phyloP scores from a whole-genome alignment of 2,329 filamentous ascomycete species.

The Fonsecaea erecta region DNA sequence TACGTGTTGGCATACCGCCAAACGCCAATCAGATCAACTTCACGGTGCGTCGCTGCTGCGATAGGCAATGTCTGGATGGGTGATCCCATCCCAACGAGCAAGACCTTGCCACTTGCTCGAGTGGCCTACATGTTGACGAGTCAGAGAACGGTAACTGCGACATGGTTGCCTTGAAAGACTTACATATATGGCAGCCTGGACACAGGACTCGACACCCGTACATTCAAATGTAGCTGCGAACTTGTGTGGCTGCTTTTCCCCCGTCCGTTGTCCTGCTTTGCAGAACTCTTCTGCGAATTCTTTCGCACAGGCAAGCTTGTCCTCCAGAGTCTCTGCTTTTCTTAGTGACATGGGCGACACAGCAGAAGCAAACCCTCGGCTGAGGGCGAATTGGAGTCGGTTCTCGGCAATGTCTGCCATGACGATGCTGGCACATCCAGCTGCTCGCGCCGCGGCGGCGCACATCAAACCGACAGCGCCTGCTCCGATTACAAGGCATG shows the following conservation, averaged over 20 bases:
- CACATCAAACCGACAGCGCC: background rate
- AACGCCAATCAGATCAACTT: slow-evolving; percentile 73
- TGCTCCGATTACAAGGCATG: slow-evolving; percentile 5
- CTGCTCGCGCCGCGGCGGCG: slow-evolving; percentile 54
- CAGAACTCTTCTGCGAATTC: background rate
- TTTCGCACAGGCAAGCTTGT: background rate
- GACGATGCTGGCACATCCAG: slow-evolving; percentile 65
- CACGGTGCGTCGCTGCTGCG: slow-evolving; percentile 71
- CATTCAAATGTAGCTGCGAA: slow-evolving; percentile 68
- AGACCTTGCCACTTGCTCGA: slow-evolving; percentile 64
- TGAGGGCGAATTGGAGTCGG: background rate
- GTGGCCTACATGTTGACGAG: slow-evolving; percentile 60
- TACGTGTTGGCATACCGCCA: slow-evolving; percentile 73
- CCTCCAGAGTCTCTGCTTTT: background rate
- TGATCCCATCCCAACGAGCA: slow-evolving; percentile 69
- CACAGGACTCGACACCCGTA: slow-evolving; percentile 64
- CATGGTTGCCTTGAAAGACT: slow-evolving; percentile 51
- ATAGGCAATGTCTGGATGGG: slow-evolving; percentile 76
- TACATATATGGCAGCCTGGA: slow-evolving; percentile 60
- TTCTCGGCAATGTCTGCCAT: slow-evolving; percentile 65
- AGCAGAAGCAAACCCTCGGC: background rate
- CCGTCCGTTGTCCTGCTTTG: background rate
- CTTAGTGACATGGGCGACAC: background rate
- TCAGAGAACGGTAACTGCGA: slow-evolving; percentile 43
- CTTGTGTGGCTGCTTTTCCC: slow-evolving; percentile 53